These are phyloP conservation scores for Colletotrichum paranaense DNA, from an alignment of 2,329 filamentous ascomycete species.

Conservation along the genomic window DNA sequence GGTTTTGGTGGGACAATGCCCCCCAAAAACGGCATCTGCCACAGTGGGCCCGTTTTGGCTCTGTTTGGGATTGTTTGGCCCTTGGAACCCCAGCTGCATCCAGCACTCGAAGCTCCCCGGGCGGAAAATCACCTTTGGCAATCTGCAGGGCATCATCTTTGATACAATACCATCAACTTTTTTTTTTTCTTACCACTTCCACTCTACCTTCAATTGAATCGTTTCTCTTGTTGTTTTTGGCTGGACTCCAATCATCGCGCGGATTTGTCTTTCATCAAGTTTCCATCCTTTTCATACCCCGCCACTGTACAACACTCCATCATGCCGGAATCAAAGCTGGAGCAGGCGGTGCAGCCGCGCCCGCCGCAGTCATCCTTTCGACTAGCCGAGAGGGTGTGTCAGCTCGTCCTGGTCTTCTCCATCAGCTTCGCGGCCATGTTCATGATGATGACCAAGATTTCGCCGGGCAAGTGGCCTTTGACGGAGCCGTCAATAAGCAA, in stretches of 20 bases:
- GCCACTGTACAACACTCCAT: not conserved
- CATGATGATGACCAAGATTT: slow-evolving; percentile 35
- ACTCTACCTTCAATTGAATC: not conserved
- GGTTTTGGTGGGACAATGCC: slow-evolving; percentile 3
- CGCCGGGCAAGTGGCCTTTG: slow-evolving; percentile 33
- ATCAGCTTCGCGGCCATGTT: slow-evolving; percentile 34
- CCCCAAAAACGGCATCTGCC: slow-evolving; percentile 31
- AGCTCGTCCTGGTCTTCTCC: slow-evolving; percentile 32
- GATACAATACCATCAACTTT: slow-evolving; percentile 1
- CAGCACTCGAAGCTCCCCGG: not conserved
- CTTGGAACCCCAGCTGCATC: slow-evolving; percentile 22
- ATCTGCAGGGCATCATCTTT: slow-evolving; percentile 12
- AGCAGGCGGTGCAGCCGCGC: slow-evolving; percentile 20
- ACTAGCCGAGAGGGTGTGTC: slow-evolving; percentile 29
- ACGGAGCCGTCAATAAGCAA: slow-evolving; percentile 32
- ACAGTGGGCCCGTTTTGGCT: slow-evolving; percentile 35
- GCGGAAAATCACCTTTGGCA: slow-evolving; percentile 3
- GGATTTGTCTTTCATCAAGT: not conserved
- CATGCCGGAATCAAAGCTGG: slow-evolving; percentile 21
- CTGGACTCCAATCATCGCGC: not conserved
- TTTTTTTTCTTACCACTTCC: slow-evolving; percentile 2
- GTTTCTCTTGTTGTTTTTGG: not conserved
- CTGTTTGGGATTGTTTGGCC: slow-evolving; percentile 34
- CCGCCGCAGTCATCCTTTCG: slow-evolving; percentile 21
- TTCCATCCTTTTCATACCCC: not conserved